Evolutionary conservation across 805 yeast species (phyloP), one percentile per base, ranked within the genome.

Genomic region (Kuraishia ogatae): DNA sequence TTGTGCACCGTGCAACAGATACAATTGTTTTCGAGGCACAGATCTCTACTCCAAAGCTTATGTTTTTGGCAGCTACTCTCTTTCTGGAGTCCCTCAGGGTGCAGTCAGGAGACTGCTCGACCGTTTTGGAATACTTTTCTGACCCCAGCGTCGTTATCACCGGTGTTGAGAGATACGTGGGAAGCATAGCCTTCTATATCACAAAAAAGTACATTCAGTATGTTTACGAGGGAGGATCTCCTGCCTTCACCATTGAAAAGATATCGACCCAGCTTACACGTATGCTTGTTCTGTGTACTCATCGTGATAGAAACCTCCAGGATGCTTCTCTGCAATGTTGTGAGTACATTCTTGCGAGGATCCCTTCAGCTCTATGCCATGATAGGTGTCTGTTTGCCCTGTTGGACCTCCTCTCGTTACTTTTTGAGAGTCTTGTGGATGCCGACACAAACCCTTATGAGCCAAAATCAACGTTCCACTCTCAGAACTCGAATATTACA

Each of bases 11-110:
- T 39, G 83, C 79, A 56, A 67, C 84, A 2, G 85, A 82, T 52
- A 62, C 66, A 3, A 58, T 58, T 21, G 64, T 65, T 1, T 59
- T 68, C 79, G 63, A 77, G 78, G 59, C 66, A 74, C 53, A 68
- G 52, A 63, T 87, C 54, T 83, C 94, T 0, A 81, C 84, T 60
- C 85, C 96, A 3, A 89, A 89, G 62, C 74, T 89, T 59, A 88
- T 93, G 88, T 94, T 94, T 66, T 71, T 94, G 61, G 84, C 97
- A 0, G 87, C 98, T 0, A 77, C 96, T 0, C 74, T 86, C 2
- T 77, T 91, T 55, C 76, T 93, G 43, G 99, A 94, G 72, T 75
- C 83, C 20, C 73, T 90, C 53, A 77, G 99, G 57, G 88, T 88
- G 21, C 82, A 79, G 53, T 76, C 86, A 8, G 98, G 97, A 15